Base-by-base conservation (phyloP, 2,329 filamentous ascomycete genomes). In the Exophiala spinifera region DNA sequence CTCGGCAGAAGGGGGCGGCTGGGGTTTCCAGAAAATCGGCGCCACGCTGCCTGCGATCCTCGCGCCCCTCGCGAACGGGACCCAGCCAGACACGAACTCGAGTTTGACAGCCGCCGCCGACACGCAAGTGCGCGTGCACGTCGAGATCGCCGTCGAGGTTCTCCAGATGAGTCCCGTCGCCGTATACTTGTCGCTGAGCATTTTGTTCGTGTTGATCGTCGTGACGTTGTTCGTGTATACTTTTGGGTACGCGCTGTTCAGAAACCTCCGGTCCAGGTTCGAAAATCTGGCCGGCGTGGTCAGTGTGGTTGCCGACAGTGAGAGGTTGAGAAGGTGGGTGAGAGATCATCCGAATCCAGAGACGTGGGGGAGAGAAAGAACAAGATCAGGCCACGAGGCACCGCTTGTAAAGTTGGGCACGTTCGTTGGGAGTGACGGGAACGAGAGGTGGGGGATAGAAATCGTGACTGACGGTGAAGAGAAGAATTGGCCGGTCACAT, bases 1-100 rank as follows among this genome's bases (percentile, higher is more conserved):
- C 34, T 49, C 54, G 15, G 20, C 43, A 34, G 42, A 25, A 17
- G 54, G 54, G 8, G 54, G 54, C 14, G 54, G 54, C 14, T 53
- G 49, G 49, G 50, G 33, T 2, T 57, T 49, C 28, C 54, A 57
- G 39, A 25, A 45, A 19, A 45, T 53, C 37, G 54, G 54, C 17
- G 44, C 54, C 14, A 45, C 45, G 13, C 25, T 57, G 10, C 54
- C 54, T 47, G 23, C 31, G 13, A 25, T 45, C 17, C 43, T 53
- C 23, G 50, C n/a, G 4, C 43, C 17, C 14, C 15, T 40, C 13
- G 21, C 6, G 2, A 36, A 53, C 34, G 50, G 36, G 14, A 37
- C 13, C 10, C n/a, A 43, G 17, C 33, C 8, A 10, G 28, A 43
- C 23, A 28, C 42, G 28, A 51, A 51, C 40, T 45, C 8, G n/a